These are phyloP conservation scores for Tetrapisispora pingtungensis DNA, from an alignment of 805 yeast genomes.

Conservation along the genomic window DNA sequence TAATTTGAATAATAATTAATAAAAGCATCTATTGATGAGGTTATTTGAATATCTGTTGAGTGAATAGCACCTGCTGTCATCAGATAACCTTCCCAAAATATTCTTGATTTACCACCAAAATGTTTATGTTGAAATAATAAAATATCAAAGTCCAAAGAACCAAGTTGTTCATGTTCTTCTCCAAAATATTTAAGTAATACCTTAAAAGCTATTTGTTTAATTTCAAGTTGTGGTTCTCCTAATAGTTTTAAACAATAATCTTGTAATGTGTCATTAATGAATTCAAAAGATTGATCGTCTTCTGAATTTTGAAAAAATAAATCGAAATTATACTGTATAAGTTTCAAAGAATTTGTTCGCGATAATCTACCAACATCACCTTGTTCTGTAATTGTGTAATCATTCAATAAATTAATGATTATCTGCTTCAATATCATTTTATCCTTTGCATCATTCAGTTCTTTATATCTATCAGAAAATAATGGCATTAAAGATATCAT, in stretches of 20 bases:
- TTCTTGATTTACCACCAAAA: slow-evolving; percentile 12
- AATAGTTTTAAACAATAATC: slow-evolving; percentile 42
- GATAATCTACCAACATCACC: slow-evolving; percentile 90
- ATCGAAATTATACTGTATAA: slow-evolving; percentile 5
- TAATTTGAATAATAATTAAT: slow-evolving; percentile 21
- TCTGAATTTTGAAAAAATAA: slow-evolving; percentile 4
- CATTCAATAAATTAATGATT: slow-evolving; percentile 41
- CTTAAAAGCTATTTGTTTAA: slow-evolving; percentile 1
- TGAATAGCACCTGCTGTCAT: slow-evolving; percentile 49
- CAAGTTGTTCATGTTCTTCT: neutral
- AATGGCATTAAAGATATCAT: neutral
- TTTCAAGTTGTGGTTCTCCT: slow-evolving; percentile 52
- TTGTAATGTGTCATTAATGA: slow-evolving; percentile 1
- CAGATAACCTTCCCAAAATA: slow-evolving; percentile 47
- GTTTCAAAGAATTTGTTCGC: slow-evolving; percentile 36
- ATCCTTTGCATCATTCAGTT: neutral
- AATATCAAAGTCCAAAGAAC: slow-evolving; percentile 22
- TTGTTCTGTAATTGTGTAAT: slow-evolving; percentile 66
- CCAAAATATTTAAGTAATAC: slow-evolving; percentile 17
- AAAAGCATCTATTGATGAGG: slow-evolving; percentile 34
- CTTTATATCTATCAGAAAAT: neutral
- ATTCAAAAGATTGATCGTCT: neutral
- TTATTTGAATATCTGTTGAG: slow-evolving; percentile 38
- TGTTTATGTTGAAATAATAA: slow-evolving; percentile 8
- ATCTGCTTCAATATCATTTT: neutral